Percentiles rank a stretch among this genome's conserved stretches.
Conservation (phyloP, 1,284 basidiomycete genomes). For the Erythrobasidium hasegawianum region DNA sequence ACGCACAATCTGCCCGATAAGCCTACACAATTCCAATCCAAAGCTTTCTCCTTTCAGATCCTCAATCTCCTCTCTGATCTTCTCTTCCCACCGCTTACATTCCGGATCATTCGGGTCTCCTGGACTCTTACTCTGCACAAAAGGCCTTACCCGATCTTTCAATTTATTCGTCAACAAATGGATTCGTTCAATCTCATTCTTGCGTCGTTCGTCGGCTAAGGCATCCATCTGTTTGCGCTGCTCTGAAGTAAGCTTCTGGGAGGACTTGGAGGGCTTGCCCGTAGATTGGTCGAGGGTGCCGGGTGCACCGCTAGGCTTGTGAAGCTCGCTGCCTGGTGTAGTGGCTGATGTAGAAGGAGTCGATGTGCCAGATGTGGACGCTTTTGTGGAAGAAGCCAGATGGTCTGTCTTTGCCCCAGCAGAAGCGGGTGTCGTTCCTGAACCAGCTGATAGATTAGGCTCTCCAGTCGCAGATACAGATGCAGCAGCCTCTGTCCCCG, state of each 20-base stretch:
- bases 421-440: too few species aligned
- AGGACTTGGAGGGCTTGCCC: slow-evolving; percentile 51
- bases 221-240: slow-evolving; percentile 76
- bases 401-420: slow-evolving; percentile 31
- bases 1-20: slow-evolving; percentile 59
- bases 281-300: too few species aligned
- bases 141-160: slow-evolving; percentile 75
- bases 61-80: slow-evolving; percentile 81
- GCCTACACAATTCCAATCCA: slow-evolving; percentile 59
- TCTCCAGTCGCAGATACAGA: neutral
- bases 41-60: slow-evolving; percentile 98
- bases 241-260: slow-evolving; percentile 68
- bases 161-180: slow-evolving; percentile 69
- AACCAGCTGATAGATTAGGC: too few species aligned
- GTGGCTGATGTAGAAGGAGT: neutral
- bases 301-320: slow-evolving; percentile 44
- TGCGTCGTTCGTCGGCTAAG: slow-evolving; percentile 71
- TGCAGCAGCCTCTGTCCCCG: slow-evolving; percentile 7
- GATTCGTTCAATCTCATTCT: slow-evolving; percentile 72
- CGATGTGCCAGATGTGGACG: slow-evolving; percentile 21
- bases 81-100: slow-evolving; percentile 68
- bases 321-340: slow-evolving; percentile 11
- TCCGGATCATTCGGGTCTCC: slow-evolving; percentile 82
- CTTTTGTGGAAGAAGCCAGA: slow-evolving; percentile 37
- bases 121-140: slow-evolving; percentile 81